These are phyloP conservation scores for Cytospora leucostoma DNA, from an alignment of 2,329 filamentous ascomycete species.

Conservation along the genomic window DNA sequence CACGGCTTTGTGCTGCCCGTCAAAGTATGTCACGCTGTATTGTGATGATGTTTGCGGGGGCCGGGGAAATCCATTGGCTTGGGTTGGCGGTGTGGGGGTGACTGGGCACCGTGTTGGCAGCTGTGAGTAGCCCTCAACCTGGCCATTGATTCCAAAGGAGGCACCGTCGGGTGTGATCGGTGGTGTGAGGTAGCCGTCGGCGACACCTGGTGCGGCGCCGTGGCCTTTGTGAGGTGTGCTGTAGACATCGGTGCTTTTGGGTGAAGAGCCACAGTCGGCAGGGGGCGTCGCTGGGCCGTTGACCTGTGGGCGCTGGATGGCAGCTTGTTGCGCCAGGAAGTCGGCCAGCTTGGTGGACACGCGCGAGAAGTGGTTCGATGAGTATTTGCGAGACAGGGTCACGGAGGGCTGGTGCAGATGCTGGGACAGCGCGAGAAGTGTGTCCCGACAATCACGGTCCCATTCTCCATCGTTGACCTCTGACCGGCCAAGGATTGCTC, in stretches of 20 bases:
- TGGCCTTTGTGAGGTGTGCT: slow-evolving; percentile 79
- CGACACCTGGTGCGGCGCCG: slow-evolving; percentile 60
- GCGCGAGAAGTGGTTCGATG: slow-evolving; percentile 53
- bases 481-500: slow-evolving; percentile 79
- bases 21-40: slow-evolving; percentile 46
- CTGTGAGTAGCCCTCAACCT: slow-evolving; percentile 50
- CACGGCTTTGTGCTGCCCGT: slow-evolving; percentile 40
- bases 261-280: slow-evolving; percentile 49
- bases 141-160: slow-evolving; percentile 49
- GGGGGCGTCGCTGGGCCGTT: slow-evolving; percentile 61
- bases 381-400: slow-evolving; percentile 62
- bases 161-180: slow-evolving; percentile 80
- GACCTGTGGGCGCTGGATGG: slow-evolving; percentile 50
- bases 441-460: slow-evolving; percentile 71
- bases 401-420: slow-evolving; percentile 61
- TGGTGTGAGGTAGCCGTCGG: slow-evolving; percentile 79
- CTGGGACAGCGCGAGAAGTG: slow-evolving; percentile 60
- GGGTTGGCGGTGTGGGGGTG: slow-evolving; percentile 59
- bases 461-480: slow-evolving; percentile 77
- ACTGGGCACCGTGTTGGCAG: slow-evolving; percentile 60
- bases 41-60: slow-evolving; percentile 48
- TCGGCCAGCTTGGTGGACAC: slow-evolving; percentile 59
- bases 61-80: slow-evolving; percentile 39
- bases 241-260: slow-evolving; percentile 63
- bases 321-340: slow-evolving; percentile 61